Conservation (phyloP, 1,139 yeast genomes). For the Hemisphaericaspora lyxosophila region DNA sequence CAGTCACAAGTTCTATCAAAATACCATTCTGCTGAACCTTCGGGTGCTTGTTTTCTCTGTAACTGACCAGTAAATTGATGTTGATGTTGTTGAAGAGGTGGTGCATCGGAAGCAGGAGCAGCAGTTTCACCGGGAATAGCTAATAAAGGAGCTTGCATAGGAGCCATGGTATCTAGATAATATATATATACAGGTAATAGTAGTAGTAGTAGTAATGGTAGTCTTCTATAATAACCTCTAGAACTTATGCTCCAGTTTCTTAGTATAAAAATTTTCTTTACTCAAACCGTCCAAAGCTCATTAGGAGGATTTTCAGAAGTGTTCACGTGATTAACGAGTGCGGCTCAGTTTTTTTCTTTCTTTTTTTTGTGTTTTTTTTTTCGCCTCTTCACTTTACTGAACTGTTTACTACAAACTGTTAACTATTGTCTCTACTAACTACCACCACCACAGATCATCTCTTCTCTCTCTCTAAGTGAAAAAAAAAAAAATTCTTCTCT, state of each 20-base stretch:
- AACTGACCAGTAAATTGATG: conserved; percentile 42
- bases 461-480: background rate
- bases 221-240: too few relatives aligned
- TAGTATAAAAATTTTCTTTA: too few relatives aligned
- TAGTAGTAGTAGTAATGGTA: background rate
- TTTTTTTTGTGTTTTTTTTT: background rate
- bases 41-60: conserved; percentile 42
- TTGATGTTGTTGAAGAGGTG: conserved; percentile 19
- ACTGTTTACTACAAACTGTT: too few relatives aligned
- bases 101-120: too few relatives aligned
- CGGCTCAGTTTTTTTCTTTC: conserved; percentile 4
- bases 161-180: conserved; percentile 9
- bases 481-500: conserved; percentile 1
- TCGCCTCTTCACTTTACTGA: too few relatives aligned
- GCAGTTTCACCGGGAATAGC: conserved; percentile 57
- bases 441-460: conserved; percentile 2
- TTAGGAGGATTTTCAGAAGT: background rate
- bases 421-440: too few relatives aligned
- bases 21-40: conserved; percentile 61
- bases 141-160: conserved; percentile 56
- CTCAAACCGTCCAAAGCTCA: too few relatives aligned
- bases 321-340: conserved; percentile 2
- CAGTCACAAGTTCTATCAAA: conserved; percentile 64
- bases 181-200: background rate
- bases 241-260: background rate